Conservation (phyloP, 2,329 filamentous ascomycete genomes). For the Fusarium albidum region DNA sequence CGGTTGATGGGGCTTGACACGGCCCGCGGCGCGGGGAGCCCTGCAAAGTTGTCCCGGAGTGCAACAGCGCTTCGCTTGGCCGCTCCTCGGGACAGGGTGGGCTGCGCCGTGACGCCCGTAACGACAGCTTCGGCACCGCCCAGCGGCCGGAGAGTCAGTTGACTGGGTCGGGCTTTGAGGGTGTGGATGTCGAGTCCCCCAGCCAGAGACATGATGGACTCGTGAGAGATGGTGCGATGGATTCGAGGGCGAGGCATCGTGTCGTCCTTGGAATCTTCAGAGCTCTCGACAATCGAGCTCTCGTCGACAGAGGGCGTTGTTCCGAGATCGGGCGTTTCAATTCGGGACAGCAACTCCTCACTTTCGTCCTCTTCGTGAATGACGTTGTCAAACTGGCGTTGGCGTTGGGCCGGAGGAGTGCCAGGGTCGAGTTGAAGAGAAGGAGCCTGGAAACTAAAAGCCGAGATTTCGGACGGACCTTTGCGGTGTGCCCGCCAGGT, state of each 20-base stretch:
- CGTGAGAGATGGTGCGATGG: conserved; percentile 78
- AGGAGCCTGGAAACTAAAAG: conserved; percentile 55
- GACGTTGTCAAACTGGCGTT: conserved; percentile 38
- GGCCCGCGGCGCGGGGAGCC: conserved; percentile 46
- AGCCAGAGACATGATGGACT: conserved; percentile 86
- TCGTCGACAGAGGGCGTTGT: conserved; percentile 46
- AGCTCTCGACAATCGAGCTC: conserved; percentile 44
- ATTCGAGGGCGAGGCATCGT: conserved; percentile 55
- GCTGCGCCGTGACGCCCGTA: conserved; percentile 66
- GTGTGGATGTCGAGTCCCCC: conserved; percentile 93
- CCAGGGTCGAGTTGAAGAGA: conserved; percentile 47
- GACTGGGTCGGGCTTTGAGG: conserved; percentile 76
- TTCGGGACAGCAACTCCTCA: conserved; percentile 30
- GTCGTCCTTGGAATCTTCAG: conserved; percentile 45
- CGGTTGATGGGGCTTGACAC: conserved; percentile 44
- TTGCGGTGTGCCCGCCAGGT: conserved; percentile 65
- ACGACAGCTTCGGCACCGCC: conserved; percentile 65
- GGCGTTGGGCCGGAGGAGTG: conserved; percentile 35
- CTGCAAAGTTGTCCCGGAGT: conserved; percentile 64
- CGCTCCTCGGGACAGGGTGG: conserved; percentile 59
- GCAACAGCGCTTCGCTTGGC: conserved; percentile 61
- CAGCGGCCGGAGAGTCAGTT: conserved; percentile 68
- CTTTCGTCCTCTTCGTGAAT: conserved; percentile 53
- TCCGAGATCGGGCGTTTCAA: conserved; percentile 36
- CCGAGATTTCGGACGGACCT: conserved; percentile 63